These are phyloP conservation scores for Salix koriyanagi DNA, from an alignment of 345 rosid species.

Conservation along the genomic window DNA sequence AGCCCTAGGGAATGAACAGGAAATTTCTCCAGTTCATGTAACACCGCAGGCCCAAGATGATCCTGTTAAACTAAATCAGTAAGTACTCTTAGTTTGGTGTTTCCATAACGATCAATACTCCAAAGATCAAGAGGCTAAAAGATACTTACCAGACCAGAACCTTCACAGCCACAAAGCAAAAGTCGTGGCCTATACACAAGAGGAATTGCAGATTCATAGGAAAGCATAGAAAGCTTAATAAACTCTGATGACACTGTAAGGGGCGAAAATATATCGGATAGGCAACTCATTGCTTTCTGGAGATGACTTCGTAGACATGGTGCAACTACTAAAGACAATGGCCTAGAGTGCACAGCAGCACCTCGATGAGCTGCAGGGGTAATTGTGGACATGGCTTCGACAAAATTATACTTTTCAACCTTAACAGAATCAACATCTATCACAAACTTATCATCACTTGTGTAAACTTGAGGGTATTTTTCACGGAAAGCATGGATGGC, in stretches of 20 bases:
- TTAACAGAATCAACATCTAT: conserved; percentile 89
- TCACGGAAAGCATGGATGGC: conserved; percentile 98
- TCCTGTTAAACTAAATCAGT: conserved; percentile 86
- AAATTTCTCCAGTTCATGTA: conserved; percentile 94
- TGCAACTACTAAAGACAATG: conserved; percentile 84
- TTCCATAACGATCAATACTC: conserved; percentile 19
- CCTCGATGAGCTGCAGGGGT: conserved; percentile 99
- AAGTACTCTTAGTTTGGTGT: conserved; percentile 50
- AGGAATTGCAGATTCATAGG: conserved; percentile 89
- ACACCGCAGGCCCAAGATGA: conserved; percentile 97
- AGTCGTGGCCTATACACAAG: conserved; percentile 95
- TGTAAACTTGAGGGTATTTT: conserved; percentile 97
- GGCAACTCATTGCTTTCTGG: conserved; percentile 57
- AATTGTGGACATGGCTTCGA: conserved; percentile 93
- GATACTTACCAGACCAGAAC: conserved; percentile 88
- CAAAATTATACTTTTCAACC: conserved; percentile 83
- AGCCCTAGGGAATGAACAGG: conserved; percentile 98
- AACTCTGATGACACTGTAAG: conserved; percentile 62
- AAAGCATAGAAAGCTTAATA: conserved; percentile 85
- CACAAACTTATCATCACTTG: conserved; percentile 88
- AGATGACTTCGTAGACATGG: conserved; percentile 89
- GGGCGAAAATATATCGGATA: conserved; percentile 77
- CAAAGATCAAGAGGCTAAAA: conserved; percentile 20
- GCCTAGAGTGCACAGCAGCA: conserved; percentile 90
- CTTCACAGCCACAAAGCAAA: conserved; percentile 77